Evolutionary conservation across 305 asterid species (phyloP), one percentile per base, ranked within the genome.

Genomic region (Fraxinus greggii): DNA sequence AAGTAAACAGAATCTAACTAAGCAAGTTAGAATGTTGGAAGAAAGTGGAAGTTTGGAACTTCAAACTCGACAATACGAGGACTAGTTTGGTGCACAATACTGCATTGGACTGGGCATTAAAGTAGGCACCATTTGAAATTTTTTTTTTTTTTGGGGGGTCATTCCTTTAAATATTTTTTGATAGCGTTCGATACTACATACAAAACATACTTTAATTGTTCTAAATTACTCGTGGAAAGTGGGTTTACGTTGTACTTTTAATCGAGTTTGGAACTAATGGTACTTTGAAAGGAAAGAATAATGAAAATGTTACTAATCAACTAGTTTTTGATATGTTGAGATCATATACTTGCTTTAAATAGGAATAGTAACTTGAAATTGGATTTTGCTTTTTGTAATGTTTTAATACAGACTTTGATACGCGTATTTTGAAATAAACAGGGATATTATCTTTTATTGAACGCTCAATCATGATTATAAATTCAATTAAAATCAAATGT

Each of bases 1-100:
- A 80, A 88, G 87, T 76, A 94, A 90, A 81, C 86, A 83, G 24
- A 89, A 87, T 76, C 85, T 91, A 5, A 83, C 73, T 5, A 87
- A 88, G 32, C 76, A 89, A 83, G 92, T 89, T 80, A 72, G 83
- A 76, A 63, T 59, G 42, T 82, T 82, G 92, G 91, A 89, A 85
- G 87, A 67, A 75, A 85, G 81, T 83, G 83, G 81, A 83, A 78
- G 61, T 63, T 63, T 24, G 72, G 33, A 23, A 28, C 3, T 5
- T 36, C 35, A 3, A 23, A 3, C 74, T 26, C 12, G 35, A 67
- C 15, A 67, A 28, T 28, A 9, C 24, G 17, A 24, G 17, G 72
- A 21, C 5, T 13, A 23, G n/a, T 63, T 63, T 63, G 33, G 17
- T 63, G 72, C 72, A 23, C 5, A 21, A 63, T 63, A 24, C 17